These are phyloP conservation scores for Striga asiatica DNA, from an alignment of 257 asterid species.

Conservation along the genomic window DNA sequence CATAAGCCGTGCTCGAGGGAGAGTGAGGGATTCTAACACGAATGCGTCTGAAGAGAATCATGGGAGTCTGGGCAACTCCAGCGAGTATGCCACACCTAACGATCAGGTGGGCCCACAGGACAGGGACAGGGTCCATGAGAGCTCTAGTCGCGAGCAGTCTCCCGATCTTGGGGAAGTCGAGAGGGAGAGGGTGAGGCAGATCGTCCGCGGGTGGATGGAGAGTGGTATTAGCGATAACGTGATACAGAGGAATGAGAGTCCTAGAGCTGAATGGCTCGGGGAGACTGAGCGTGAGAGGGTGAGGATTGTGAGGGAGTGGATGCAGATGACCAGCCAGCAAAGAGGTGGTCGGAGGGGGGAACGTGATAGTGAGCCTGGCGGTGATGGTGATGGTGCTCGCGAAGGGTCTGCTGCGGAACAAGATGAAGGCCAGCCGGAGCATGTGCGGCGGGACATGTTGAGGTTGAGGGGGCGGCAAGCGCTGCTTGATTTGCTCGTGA, in stretches of 20 bases:
- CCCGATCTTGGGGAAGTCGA: constrained; percentile 84
- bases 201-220: constrained; percentile 93
- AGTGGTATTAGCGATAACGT: constrained; percentile 54
- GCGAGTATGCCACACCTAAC: constrained; percentile 41
- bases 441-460: constrained; percentile 64
- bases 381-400: constrained; percentile 40
- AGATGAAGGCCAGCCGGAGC: constrained; percentile 71
- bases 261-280: constrained; percentile 79
- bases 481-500: constrained; percentile 69
- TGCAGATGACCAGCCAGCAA: constrained; percentile 89
- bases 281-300: constrained; percentile 93
- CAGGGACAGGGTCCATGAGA: constrained; percentile 38
- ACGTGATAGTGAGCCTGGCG: constrained; percentile 28
- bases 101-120: constrained; percentile 33
- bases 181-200: constrained; percentile 87
- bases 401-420: constrained; percentile 43
- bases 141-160: constrained; percentile 73
- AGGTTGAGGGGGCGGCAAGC: constrained; percentile 90
- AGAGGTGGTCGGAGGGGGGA: constrained; percentile 68
- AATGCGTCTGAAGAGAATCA: constrained; percentile 38
- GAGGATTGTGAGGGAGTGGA: constrained; percentile 82
- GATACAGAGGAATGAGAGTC: constrained; percentile 39
- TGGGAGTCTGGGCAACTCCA: constrained; percentile 48
- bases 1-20: constrained; percentile 50
- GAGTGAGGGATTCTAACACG: constrained; percentile 57